A percentile compares a stretch with the other conserved stretches of the same genome.
Conservation (phyloP, 1,139 yeast genomes). For the Waltiozyma solani region DNA sequence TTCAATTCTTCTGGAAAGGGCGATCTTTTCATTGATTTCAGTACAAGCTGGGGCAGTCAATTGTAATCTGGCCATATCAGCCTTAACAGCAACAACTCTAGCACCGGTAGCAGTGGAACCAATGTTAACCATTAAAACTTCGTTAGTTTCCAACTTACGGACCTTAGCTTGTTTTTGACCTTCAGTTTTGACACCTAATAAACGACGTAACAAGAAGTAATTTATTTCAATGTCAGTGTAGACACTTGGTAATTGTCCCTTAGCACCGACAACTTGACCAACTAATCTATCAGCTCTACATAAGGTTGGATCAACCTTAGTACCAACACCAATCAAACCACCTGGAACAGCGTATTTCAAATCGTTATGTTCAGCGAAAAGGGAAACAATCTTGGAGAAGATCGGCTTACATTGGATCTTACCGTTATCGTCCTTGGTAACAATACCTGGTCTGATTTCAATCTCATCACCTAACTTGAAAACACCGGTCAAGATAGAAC, state of each 20-base stretch:
- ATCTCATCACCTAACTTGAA: constrained; percentile 96
- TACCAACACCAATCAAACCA: constrained; percentile 99
- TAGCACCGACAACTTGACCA: constrained; percentile 98
- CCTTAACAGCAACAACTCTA: constrained; percentile 94
- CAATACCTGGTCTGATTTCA: constrained; percentile 98
- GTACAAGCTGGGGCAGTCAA: constrained; percentile 98
- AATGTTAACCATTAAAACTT: constrained; percentile 96
- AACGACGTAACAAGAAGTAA: constrained; percentile 91
- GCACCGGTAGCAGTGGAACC: constrained; percentile 99
- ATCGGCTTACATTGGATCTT: constrained; percentile 94
- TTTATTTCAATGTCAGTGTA: constrained; percentile 96
- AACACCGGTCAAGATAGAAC: constrained; percentile 94
- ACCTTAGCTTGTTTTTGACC: constrained; percentile 97
- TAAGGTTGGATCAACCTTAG: constrained; percentile 95
- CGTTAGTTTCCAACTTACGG: constrained; percentile 87
- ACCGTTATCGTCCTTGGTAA: constrained; percentile 88
- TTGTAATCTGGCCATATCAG: constrained; percentile 98
- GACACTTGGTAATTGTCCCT: constrained; percentile 90
- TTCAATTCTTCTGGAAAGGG: constrained; percentile 96
- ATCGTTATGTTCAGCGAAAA: constrained; percentile 96
- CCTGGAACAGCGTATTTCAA: constrained; percentile 99
- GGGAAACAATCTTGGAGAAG: constrained; percentile 84
- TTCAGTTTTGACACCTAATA: constrained; percentile 97
- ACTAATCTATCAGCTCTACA: constrained; percentile 99
- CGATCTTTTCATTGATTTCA: constrained; percentile 95